Conservation (phyloP, 2,329 filamentous ascomycete species). For the Penicillium paneum region DNA sequence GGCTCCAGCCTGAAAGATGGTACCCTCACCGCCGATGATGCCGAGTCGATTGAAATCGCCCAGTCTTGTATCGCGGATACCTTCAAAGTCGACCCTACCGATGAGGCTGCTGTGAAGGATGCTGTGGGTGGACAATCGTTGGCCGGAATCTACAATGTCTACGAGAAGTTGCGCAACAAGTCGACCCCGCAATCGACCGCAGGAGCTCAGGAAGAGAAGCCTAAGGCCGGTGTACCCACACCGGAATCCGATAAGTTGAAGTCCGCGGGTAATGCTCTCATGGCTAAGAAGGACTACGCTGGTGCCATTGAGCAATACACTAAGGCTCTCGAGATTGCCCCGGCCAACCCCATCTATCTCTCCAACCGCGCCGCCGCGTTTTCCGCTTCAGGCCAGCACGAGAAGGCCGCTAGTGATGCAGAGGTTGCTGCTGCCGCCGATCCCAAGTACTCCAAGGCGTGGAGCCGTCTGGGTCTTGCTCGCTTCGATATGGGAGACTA, state of each 20-base stretch:
- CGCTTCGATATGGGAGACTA: slow-evolving; percentile 89
- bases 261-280: slow-evolving; percentile 85
- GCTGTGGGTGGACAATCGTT: slow-evolving; percentile 85
- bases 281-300: slow-evolving; percentile 88
- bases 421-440: slow-evolving; percentile 86
- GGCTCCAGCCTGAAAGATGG: slow-evolving; percentile 79
- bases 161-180: slow-evolving; percentile 85
- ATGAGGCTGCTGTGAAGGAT: slow-evolving; percentile 67
- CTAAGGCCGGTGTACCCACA: slow-evolving; percentile 39
- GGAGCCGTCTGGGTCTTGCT: slow-evolving; percentile 88
- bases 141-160: slow-evolving; percentile 87
- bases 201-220: slow-evolving; percentile 40
- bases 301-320: slow-evolving; percentile 83
- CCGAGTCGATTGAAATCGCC: slow-evolving; percentile 90
- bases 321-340: slow-evolving; percentile 74
- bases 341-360: slow-evolving; percentile 90
- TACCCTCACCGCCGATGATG: slow-evolving; percentile 80
- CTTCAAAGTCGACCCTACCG: slow-evolving; percentile 87
- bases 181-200: slow-evolving; percentile 46
- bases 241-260: slow-evolving; percentile 86
- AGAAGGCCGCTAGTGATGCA: slow-evolving; percentile 78
- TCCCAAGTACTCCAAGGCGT: slow-evolving; percentile 93
- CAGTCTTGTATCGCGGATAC: slow-evolving; percentile 90
- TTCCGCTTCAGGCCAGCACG: slow-evolving; percentile 79
- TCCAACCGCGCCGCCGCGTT: slow-evolving; percentile 96